Conservation (phyloP, 2,329 filamentous ascomycete genomes). For the Ilyonectria mors-panacis region DNA sequence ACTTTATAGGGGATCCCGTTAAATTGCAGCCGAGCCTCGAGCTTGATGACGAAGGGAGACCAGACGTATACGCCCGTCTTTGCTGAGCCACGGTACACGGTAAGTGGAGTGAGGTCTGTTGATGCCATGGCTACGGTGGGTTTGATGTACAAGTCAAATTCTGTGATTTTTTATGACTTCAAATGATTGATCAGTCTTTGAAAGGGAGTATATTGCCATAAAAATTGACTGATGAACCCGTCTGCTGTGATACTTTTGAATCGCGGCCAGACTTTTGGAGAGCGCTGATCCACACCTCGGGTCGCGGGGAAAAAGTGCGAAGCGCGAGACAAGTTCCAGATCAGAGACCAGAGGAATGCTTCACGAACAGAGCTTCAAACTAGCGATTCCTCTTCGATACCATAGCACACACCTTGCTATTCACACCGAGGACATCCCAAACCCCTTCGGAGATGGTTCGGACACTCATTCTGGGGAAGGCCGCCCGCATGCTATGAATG, state of each 20-base stretch:
- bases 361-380: background rate
- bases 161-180: background rate
- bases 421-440: background rate
- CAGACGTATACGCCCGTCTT: conserved; percentile 61
- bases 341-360: background rate
- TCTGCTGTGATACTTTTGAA: background rate
- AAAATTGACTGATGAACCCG: background rate
- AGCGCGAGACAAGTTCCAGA: conserved; percentile 1
- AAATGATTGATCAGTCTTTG: background rate
- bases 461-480: background rate
- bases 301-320: conserved; percentile 16
- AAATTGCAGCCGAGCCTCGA: conserved; percentile 74
- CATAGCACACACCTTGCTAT: background rate
- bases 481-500: background rate
- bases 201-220: background rate
- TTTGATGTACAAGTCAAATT: background rate
- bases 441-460: background rate
- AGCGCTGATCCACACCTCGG: conserved; percentile 13
- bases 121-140: conserved; percentile 14
- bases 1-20: conserved; percentile 62
- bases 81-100: conserved; percentile 66
- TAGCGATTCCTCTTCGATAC: background rate
- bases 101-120: conserved; percentile 29
- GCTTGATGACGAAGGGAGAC: conserved; percentile 75
- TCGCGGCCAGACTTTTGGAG: conserved; percentile 20